phyloP scores from a whole-genome alignment of 2,329 filamentous ascomycete genomes.

The Botryotinia narcissicola region DNA sequence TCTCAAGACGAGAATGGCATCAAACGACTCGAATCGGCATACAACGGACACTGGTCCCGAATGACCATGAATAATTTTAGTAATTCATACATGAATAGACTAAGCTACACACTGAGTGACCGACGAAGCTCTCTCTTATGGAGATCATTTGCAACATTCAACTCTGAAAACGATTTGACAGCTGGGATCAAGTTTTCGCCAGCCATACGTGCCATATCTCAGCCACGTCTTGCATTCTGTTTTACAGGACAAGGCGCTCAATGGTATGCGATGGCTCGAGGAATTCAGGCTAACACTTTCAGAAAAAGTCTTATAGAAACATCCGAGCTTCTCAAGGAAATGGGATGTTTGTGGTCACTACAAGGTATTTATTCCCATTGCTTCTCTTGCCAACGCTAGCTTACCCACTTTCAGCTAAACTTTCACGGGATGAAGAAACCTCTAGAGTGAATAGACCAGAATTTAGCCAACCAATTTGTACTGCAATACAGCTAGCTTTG shows the following conservation, averaged over 20 bases:
- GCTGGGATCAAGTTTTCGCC: constrained; percentile 14
- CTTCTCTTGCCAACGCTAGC: not conserved
- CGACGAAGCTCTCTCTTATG: not conserved
- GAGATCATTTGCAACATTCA: not conserved
- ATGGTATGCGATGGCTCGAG: constrained; percentile 24
- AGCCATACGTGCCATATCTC: not conserved
- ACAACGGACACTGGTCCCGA: not conserved
- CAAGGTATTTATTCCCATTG: not conserved
- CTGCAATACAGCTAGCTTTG: constrained; percentile 47
- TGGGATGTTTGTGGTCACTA: constrained; percentile 13
- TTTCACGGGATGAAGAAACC: not conserved
- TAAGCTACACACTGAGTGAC: constrained; percentile 18
- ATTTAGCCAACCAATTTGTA: constrained; percentile 43
- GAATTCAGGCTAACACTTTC: constrained; percentile 18
- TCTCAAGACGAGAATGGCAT: constrained; percentile 2
- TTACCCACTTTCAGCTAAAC: not conserved
- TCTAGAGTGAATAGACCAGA: constrained; percentile 29
- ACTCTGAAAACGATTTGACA: not conserved
- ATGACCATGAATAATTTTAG: not conserved
- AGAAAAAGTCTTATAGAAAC: not conserved
- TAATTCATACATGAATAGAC: not conserved
- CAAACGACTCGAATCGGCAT: not conserved
- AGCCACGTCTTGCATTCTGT: not conserved
- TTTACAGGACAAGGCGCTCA: constrained; percentile 25
- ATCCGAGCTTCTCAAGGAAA: not conserved